A percentile compares a stretch with the other conserved stretches of the same genome.
These are phyloP conservation scores for Rubia peregrina DNA, from an alignment of 305 asterid genomes.

Conservation along the genomic window DNA sequence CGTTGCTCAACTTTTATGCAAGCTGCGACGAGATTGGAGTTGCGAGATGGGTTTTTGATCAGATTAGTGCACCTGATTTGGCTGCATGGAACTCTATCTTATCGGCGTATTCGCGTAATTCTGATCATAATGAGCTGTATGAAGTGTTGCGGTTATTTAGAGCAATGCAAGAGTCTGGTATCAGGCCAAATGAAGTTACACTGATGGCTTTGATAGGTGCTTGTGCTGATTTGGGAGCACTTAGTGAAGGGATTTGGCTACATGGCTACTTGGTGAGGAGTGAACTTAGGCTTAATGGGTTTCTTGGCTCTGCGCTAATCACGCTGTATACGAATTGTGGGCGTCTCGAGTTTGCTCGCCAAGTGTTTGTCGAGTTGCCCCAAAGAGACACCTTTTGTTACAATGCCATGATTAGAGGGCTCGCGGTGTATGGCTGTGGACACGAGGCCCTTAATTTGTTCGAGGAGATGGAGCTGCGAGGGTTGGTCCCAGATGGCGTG, in stretches of 20 bases:
- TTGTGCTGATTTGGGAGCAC: constrained; percentile 56
- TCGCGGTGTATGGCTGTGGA: constrained; percentile 58
- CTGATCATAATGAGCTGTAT: constrained; percentile 24
- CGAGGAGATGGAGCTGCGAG: constrained; percentile 37
- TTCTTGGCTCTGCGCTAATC: constrained; percentile 48
- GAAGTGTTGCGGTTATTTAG: constrained; percentile 50
- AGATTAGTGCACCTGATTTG: constrained; percentile 47
- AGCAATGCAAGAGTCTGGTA: constrained; percentile 40
- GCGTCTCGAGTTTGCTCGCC: constrained; percentile 37
- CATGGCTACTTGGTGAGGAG: constrained; percentile 42
- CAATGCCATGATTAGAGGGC: constrained; percentile 70
- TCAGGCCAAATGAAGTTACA: constrained; percentile 47
- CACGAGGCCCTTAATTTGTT: constrained; percentile 50
- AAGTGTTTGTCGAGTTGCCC: constrained; percentile 42
- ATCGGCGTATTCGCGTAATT: constrained; percentile 44
- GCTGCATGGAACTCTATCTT: constrained; percentile 67
- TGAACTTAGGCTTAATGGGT: constrained; percentile 41
- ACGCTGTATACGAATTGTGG: constrained; percentile 53
- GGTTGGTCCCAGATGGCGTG: constrained; percentile 43
- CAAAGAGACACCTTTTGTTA: constrained; percentile 47
- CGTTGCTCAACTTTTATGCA: constrained; percentile 57
- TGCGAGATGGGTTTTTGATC: constrained; percentile 46
- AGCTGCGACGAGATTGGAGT: constrained; percentile 39
- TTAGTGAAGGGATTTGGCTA: constrained; percentile 58
- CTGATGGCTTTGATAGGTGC: constrained; percentile 46